These are phyloP conservation scores for Wickerhamiella nectarea DNA, from an alignment of 805 yeast genomes.

Conservation along the genomic window DNA sequence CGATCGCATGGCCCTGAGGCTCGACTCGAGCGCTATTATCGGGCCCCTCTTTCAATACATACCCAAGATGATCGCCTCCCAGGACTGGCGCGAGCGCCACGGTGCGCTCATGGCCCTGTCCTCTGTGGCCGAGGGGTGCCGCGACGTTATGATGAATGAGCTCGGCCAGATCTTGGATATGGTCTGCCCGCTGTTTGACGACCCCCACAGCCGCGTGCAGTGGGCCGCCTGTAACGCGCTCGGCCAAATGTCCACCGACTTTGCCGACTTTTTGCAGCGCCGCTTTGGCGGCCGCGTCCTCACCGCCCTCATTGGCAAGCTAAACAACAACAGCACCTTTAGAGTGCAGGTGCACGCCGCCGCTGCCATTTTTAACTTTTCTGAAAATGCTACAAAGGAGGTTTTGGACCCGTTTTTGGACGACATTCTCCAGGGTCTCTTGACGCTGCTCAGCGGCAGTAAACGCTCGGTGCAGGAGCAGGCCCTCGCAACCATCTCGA, in stretches of 20 bases:
- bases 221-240: slow-evolving; percentile 94
- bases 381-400: slow-evolving; percentile 81
- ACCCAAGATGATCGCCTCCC: slow-evolving; percentile 66
- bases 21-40: slow-evolving; percentile 74
- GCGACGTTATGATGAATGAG: slow-evolving; percentile 71
- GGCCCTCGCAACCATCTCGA: slow-evolving; percentile 89
- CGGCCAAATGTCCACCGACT: slow-evolving; percentile 95
- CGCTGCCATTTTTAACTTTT: slow-evolving; percentile 91
- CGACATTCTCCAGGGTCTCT: slow-evolving; percentile 54
- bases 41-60: slow-evolving; percentile 75
- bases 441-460: slow-evolving; percentile 67
- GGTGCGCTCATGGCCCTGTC: slow-evolving; percentile 96
- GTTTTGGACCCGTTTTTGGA: slow-evolving; percentile 88
- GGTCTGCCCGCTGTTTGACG: slow-evolving; percentile 73
- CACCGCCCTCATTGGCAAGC: slow-evolving; percentile 76
- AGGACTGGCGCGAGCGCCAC: slow-evolving; percentile 86
- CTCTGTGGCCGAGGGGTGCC: slow-evolving; percentile 94
- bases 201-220: slow-evolving; percentile 87
- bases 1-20: slow-evolving; percentile 73
- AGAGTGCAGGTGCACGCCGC: slow-evolving; percentile 98
- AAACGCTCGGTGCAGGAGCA: slow-evolving; percentile 94
- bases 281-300: slow-evolving; percentile 65
- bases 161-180: slow-evolving; percentile 70
- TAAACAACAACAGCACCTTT: slow-evolving; percentile 50
- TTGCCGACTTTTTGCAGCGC: slow-evolving; percentile 77